phyloP scores from a whole-genome alignment of 441 rosid species.

The California macrophylla region DNA sequence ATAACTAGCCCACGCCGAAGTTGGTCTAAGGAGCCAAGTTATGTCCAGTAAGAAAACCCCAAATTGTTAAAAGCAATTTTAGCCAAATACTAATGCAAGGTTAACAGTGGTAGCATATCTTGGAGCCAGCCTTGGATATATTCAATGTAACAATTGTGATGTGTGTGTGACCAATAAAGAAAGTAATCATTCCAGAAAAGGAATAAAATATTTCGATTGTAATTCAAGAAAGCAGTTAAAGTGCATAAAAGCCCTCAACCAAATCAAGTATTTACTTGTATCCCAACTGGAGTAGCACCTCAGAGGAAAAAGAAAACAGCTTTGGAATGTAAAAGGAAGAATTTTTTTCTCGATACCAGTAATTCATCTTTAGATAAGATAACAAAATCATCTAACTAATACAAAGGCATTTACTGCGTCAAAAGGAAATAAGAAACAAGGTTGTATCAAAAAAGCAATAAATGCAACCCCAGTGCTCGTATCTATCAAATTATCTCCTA shows the following conservation, averaged over 20 bases:
- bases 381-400: background rate
- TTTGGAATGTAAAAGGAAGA: background rate
- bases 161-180: background rate
- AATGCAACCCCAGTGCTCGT: background rate
- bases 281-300: background rate
- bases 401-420: background rate
- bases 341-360: background rate
- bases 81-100: background rate
- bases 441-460: background rate
- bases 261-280: background rate
- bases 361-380: background rate
- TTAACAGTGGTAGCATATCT: background rate
- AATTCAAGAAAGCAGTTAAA: background rate
- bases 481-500: constrained; percentile 3
- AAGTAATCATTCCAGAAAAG: background rate
- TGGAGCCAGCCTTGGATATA: background rate
- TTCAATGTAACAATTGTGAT: background rate
- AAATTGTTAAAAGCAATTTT: background rate
- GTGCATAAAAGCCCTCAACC: background rate
- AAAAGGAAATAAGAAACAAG: background rate
- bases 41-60: background rate
- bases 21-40: background rate
- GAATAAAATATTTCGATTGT: background rate
- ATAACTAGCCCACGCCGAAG: background rate
- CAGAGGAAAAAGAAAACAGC: background rate